A percentile compares a stretch with the other conserved stretches of the same genome.
Conservation (phyloP, 169 alveolate genomes). For the Plasmodium billcollinsi region DNA sequence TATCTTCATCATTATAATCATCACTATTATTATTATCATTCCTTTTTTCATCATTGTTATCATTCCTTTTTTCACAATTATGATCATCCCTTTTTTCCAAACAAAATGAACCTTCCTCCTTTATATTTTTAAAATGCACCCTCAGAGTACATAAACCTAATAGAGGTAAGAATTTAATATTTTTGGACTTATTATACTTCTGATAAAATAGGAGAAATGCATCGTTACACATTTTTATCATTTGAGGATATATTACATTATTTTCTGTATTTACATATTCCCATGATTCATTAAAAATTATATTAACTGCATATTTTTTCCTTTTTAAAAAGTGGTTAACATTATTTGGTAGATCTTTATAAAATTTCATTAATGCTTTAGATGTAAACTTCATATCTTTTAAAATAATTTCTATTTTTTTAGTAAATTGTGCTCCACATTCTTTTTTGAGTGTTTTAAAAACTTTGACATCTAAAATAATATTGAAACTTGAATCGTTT, state of each 20-base stretch:
- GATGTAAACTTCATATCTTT: conserved; percentile 65
- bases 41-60: background rate
- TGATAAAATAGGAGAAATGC: conserved; percentile 40
- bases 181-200: conserved; percentile 37
- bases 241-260: conserved; percentile 31
- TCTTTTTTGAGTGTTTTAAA: conserved; percentile 73
- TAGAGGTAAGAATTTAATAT: conserved; percentile 42
- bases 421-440: conserved; percentile 77
- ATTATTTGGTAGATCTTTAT: conserved; percentile 18
- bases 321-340: conserved; percentile 17
- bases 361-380: conserved; percentile 35
- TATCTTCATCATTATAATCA: background rate
- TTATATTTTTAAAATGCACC: conserved; percentile 33
- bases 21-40: background rate
- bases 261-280: conserved; percentile 47
- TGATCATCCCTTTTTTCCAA: background rate
- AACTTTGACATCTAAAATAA: conserved; percentile 53
- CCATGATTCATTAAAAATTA: conserved; percentile 63
- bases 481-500: conserved; percentile 49
- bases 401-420: conserved; percentile 69
- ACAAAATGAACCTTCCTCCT: background rate
- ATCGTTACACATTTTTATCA: conserved; percentile 49
- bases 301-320: conserved; percentile 45
- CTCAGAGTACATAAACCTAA: conserved; percentile 59
- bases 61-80: background rate